Base-by-base conservation (phyloP, 2,329 filamentous ascomycete species). In the Pseudocercospora vitis region DNA sequence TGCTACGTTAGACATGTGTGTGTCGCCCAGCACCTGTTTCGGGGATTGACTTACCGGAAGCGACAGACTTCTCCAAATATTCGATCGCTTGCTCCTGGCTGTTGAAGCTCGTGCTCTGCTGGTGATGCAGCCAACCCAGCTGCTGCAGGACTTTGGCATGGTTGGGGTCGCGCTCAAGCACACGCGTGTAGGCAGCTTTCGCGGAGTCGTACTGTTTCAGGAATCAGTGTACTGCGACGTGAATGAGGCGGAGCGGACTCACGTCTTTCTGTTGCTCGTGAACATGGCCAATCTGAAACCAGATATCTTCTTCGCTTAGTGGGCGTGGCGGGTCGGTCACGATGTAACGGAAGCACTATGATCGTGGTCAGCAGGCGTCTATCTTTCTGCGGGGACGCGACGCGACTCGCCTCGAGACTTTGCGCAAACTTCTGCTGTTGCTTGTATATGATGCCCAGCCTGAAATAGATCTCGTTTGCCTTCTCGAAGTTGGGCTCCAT, bases 251-350 rank as follows among this genome's bases (percentile, higher is more conserved):
- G 21, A 14, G 19, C 24, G 12, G 4, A 80, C 90, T 76, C 79
- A 96, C 91, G 68, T 99, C 94, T 80, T 97, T 97, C 73, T 97
- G 92, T 68, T 97, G 94, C 70, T 99, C 94, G 67, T 99, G 91
- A 46, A 99, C 94, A 71, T 99, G 94, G 21, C 94, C 94, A 68
- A 99, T 97, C 73, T 99, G 94, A 77, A 99, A 99, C 92, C 92
- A 97, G 56, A 99, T 99, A 65, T 99, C 94, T 72, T 97, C 92
- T 71, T 97, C 91, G 0, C 91, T 96, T 64, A 99, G 74, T 2
- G 94, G 94, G 3, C 89, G 86, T 2, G 94, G 94, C 23, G 94
- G 92, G 49, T 95, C 91, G 63, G 83, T 87, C 59, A 97, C 91
- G 63, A 99, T 99, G 70, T 96, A 97, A 74, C 94, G 94, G 78